Conservation (phyloP, 2,329 filamentous ascomycete species). For the Dactylonectria estremocensis region DNA sequence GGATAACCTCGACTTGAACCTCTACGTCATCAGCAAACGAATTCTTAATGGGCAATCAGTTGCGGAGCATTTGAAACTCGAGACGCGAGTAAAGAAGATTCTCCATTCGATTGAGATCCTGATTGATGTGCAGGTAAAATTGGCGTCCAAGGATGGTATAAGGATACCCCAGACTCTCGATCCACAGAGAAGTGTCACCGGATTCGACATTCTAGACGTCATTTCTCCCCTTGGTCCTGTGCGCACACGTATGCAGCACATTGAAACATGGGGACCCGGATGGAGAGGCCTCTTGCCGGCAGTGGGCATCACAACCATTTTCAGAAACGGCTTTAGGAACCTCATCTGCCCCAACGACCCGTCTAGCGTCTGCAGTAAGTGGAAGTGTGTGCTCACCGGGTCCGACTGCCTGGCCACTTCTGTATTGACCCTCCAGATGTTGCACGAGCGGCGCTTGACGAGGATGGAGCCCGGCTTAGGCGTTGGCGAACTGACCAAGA, state of each 20-base stretch:
- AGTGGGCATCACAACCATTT: not conserved
- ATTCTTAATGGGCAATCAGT: not conserved
- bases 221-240: conserved; percentile 4
- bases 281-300: not conserved
- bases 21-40: not conserved
- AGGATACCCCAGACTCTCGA: conserved; percentile 4
- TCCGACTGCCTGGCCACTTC: not conserved
- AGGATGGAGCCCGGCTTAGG: conserved; percentile 15
- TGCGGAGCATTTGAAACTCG: not conserved
- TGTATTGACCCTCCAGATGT: not conserved
- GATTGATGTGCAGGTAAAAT: not conserved
- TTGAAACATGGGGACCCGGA: conserved; percentile 1
- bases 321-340: not conserved
- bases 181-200: not conserved
- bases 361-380: not conserved
- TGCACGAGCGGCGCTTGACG: conserved; percentile 7
- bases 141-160: conserved; percentile 5
- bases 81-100: conserved; percentile 7
- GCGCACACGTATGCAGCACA: not conserved
- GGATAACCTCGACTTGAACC: conserved; percentile 3
- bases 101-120: conserved; percentile 4
- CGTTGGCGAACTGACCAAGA: conserved; percentile 20
- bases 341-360: conserved; percentile 2
- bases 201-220: conserved; percentile 5
- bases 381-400: not conserved